phyloP scores from a whole-genome alignment of 2,329 filamentous ascomycete genomes.

The Pestalotiopsis fici region DNA sequence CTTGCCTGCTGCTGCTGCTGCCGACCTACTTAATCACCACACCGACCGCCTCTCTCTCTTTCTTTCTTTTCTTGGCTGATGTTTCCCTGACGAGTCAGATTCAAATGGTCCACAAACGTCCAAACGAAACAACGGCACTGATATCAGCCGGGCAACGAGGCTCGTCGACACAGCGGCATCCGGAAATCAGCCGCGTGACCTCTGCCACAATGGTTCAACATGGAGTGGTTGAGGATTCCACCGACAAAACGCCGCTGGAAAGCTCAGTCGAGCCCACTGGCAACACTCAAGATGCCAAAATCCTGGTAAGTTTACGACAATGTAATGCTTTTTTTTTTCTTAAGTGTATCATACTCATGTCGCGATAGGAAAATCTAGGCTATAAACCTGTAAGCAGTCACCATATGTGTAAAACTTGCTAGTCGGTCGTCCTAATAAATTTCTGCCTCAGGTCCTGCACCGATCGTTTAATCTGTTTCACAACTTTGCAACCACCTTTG shows the following conservation, averaged over 20 bases:
- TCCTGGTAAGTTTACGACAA: not conserved
- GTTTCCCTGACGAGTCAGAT: not conserved
- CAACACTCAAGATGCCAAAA: slow-evolving; percentile 4
- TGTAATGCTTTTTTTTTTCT: not conserved
- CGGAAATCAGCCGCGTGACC: not conserved
- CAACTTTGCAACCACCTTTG: slow-evolving; percentile 61
- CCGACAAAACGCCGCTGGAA: not conserved
- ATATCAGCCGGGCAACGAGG: not conserved
- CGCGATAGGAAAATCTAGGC: slow-evolving; percentile 47
- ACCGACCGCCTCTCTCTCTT: not conserved
- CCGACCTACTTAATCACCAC: not conserved
- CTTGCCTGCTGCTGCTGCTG: not conserved
- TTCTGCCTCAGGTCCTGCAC: slow-evolving; percentile 48
- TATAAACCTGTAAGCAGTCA: slow-evolving; percentile 50
- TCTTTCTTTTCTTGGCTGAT: not conserved
- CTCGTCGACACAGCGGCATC: not conserved
- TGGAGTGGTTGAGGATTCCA: not conserved
- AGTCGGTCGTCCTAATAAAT: slow-evolving; percentile 13
- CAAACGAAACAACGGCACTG: not conserved
- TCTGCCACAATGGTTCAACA: not conserved
- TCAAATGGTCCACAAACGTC: not conserved
- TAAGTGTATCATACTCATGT: not conserved
- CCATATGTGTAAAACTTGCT: slow-evolving; percentile 6
- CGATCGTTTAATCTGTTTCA: slow-evolving; percentile 58
- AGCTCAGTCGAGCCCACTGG: not conserved